Percentiles rank a stretch among this genome's conserved stretches.
phyloP scores from a whole-genome alignment of 257 asterid genomes.

The Marsdenia floribunda region DNA sequence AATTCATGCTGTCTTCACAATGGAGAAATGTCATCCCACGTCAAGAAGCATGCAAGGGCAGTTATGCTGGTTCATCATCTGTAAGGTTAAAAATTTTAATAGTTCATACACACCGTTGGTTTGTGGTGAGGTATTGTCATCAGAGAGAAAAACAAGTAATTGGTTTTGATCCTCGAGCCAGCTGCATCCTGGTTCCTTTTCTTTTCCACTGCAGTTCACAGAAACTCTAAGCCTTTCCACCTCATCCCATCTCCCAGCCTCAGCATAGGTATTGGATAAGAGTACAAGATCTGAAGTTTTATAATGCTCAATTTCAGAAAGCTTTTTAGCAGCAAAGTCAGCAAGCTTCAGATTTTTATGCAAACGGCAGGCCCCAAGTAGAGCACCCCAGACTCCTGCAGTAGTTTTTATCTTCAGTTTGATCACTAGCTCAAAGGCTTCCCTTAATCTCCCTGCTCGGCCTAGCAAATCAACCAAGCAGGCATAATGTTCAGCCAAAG shows the following conservation, averaged over 20 bases:
- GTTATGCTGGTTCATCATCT: conserved; percentile 19
- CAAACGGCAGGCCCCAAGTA: conserved; percentile 35
- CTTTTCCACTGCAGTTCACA: conserved; percentile 23
- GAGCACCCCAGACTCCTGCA: conserved; percentile 40
- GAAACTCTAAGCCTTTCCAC: conserved; percentile 31
- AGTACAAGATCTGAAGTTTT: conserved; percentile 29
- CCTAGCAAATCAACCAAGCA: conserved; percentile 47
- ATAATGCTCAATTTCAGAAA: conserved; percentile 36
- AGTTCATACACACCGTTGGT: conserved; percentile 4
- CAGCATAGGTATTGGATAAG: conserved; percentile 34
- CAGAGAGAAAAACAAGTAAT: conserved; percentile 26
- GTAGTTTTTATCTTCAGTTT: conserved; percentile 28
- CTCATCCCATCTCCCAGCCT: conserved; percentile 45
- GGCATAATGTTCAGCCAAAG: conserved; percentile 31
- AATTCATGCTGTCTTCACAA: neutral
- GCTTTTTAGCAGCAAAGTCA: conserved; percentile 27
- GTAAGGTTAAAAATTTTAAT: conserved; percentile 19
- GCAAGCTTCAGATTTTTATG: conserved; percentile 34
- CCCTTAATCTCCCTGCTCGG: conserved; percentile 43
- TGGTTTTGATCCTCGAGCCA: conserved; percentile 42
- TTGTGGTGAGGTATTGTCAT: conserved; percentile 12
- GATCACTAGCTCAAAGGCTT: conserved; percentile 30
- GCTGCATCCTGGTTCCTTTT: conserved; percentile 42
- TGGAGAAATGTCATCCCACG: conserved; percentile 10
- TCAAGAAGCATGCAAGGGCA: conserved; percentile 15